Conservation (phyloP, 1,139 yeast species). For the Saccharomycopsis crataegensis region DNA sequence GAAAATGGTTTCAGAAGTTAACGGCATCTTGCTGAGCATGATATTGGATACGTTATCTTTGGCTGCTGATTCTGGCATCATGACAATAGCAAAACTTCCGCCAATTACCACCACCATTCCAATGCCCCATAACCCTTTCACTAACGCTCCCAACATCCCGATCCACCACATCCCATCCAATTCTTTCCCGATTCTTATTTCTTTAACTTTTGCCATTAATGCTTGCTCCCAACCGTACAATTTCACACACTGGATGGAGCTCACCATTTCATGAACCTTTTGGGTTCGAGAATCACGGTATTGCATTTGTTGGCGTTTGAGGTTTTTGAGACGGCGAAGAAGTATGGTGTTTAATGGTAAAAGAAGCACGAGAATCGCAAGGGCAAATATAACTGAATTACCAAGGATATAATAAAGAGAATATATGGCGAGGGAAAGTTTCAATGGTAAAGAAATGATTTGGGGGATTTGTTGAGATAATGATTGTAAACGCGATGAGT, state of each 20-base stretch:
- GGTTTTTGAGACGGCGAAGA: constrained; percentile 39
- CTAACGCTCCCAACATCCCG: constrained; percentile 37
- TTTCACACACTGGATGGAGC: constrained; percentile 60
- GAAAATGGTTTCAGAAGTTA: constrained; percentile 66
- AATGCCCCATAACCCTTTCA: too few relatives aligned
- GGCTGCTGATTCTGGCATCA: too few relatives aligned
- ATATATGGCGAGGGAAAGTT: constrained; percentile 42
- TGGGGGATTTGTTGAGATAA: constrained; percentile 46
- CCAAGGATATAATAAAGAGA: constrained; percentile 57
- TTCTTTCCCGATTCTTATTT: constrained; percentile 47
- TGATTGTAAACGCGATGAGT: constrained; percentile 46
- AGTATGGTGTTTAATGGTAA: constrained; percentile 52
- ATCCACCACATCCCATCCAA: constrained; percentile 39
- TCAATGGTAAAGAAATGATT: constrained; percentile 52
- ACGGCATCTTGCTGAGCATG: constrained; percentile 9
- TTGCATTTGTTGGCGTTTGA: constrained; percentile 57
- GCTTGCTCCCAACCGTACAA: constrained; percentile 71
- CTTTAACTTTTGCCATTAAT: constrained; percentile 42
- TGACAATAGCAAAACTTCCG: too few relatives aligned
- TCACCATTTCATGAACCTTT: constrained; percentile 52
- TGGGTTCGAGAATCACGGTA: constrained; percentile 55
- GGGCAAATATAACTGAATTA: constrained; percentile 45
- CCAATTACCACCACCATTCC: too few relatives aligned
- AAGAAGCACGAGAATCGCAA: constrained; percentile 49
- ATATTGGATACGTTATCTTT: too few relatives aligned